Base-by-base conservation (phyloP, 768 basidiomycete species). In the Fomitopsis serialis region DNA sequence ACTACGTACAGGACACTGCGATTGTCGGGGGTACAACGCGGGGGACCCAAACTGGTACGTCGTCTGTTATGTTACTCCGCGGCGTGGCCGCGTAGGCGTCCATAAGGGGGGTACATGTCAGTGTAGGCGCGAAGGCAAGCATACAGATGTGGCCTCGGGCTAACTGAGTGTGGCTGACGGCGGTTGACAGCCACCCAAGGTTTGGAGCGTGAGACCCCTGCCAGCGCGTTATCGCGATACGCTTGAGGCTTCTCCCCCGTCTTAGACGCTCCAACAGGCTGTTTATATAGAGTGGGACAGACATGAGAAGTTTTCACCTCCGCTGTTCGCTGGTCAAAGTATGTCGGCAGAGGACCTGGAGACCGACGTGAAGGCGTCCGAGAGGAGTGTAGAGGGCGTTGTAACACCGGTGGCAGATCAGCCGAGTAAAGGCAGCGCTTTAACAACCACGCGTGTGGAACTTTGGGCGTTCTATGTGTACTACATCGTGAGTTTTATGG, bases 371-470 rank as follows among this genome's bases (percentile, higher is more conserved):
- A 48, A 55, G 45, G 24, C 50, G 49, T 29, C 49, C 22, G 34
- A 22, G 32, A 24, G 25, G 43, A 49, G 52, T 17, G 36, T 42
- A 12, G 37, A 27, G 25, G 24, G 22, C 44, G 23, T 15, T 6
- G n/a, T 15, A 5, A 8, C 23, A n/a, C 22, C 22, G 5, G 44
- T 22, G 23, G 44, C 10, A 9, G 44, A 21, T 9, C 23, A 24
- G 10, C 27, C 17, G 8, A 35, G 11, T 12, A 48, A 48, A 13
- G 19, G n/a, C 21, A 34, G 29, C 24, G n/a, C 7, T 7, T 43
- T 51, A 23, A 51, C 70, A 5, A 84, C 81, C 1, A 74, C 73
- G 15, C 75, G 73, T 15, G 58, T 60, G 7, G 81, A 83, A 52
- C 55, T 64, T 37, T 66, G 65, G 65, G 63, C 65, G 0, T 66